Percentiles rank a stretch among this genome's conserved stretches.
phyloP scores from a whole-genome alignment of 441 rosid genomes.

The Aquilaria agallochum region DNA sequence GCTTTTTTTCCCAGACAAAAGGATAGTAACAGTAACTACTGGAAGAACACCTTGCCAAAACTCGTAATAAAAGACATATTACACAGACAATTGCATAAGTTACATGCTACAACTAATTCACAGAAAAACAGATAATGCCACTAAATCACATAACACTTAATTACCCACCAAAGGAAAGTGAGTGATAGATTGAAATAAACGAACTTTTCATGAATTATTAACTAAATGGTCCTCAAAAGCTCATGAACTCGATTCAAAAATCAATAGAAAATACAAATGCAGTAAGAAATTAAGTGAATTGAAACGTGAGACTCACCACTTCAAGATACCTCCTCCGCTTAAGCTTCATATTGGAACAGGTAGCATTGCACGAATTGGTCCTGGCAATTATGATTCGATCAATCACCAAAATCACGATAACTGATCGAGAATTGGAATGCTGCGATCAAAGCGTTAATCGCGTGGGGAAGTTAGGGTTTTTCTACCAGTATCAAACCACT shows the following conservation, averaged over 20 bases:
- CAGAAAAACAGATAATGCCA: neutral
- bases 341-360: conserved; percentile 71
- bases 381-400: conserved; percentile 35
- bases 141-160: neutral
- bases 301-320: conserved; percentile 53
- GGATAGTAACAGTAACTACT: too few species aligned
- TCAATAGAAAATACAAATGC: neutral
- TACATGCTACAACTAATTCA: too few species aligned
- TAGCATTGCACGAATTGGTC: conserved; percentile 42
- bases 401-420: conserved; percentile 22
- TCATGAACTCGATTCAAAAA: too few species aligned
- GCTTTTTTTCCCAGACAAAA: too few species aligned
- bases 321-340: conserved; percentile 71
- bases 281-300: neutral
- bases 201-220: neutral
- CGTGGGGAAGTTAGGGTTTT: conserved; percentile 31
- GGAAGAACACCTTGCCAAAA: too few species aligned
- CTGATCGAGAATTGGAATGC: conserved; percentile 32
- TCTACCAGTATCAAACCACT: conserved; percentile 4
- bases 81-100: too few species aligned
- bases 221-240: too few species aligned
- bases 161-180: neutral
- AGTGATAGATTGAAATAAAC: neutral
- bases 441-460: neutral
- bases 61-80: too few species aligned